Evolutionary conservation across 768 basidiomycete species (phyloP).

Genomic region (Scleroderma bovista): DNA sequence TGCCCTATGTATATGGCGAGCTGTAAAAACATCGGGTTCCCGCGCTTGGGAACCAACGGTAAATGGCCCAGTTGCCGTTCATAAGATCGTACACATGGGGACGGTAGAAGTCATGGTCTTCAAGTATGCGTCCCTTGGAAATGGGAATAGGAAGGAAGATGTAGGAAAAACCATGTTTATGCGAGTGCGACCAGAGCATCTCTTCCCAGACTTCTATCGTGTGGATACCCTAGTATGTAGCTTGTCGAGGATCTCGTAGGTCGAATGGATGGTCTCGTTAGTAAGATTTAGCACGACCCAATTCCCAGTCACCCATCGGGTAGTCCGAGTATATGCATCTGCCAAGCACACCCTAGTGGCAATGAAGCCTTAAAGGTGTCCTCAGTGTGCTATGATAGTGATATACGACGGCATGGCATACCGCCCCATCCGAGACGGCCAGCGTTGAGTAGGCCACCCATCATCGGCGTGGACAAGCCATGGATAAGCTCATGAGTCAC

Average conservation of each 20-base stretch:
- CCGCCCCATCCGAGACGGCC: constrained; percentile 93
- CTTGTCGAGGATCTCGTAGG: constrained; percentile 92
- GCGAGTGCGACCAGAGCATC: constrained; percentile 80
- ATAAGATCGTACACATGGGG: too few species aligned
- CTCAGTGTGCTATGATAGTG: not conserved
- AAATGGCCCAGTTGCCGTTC: too few species aligned
- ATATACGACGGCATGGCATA: constrained; percentile 26
- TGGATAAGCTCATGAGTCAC: too few species aligned
- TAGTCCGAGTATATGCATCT: constrained; percentile 66
- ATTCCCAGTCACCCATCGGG: constrained; percentile 94
- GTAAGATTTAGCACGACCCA: constrained; percentile 58
- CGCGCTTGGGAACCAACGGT: too few species aligned
- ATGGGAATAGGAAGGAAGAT: too few species aligned
- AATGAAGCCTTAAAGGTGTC: constrained; percentile 58
- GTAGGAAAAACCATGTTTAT: too few species aligned
- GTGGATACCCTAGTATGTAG: constrained; percentile 93
- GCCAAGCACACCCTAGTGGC: constrained; percentile 84
- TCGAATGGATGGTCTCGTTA: constrained; percentile 75
- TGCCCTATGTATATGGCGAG: too few species aligned
- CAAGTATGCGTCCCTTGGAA: too few species aligned
- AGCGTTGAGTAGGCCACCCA: constrained; percentile 88
- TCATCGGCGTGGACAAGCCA: constrained; percentile 91
- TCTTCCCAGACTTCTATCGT: constrained; percentile 95
- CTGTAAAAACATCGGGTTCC: too few species aligned
- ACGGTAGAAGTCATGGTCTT: too few species aligned